Percentiles rank a stretch among this genome's conserved stretches.
These are phyloP conservation scores for Gossypium lobatum DNA, from an alignment of 441 rosid species.

Conservation along the genomic window DNA sequence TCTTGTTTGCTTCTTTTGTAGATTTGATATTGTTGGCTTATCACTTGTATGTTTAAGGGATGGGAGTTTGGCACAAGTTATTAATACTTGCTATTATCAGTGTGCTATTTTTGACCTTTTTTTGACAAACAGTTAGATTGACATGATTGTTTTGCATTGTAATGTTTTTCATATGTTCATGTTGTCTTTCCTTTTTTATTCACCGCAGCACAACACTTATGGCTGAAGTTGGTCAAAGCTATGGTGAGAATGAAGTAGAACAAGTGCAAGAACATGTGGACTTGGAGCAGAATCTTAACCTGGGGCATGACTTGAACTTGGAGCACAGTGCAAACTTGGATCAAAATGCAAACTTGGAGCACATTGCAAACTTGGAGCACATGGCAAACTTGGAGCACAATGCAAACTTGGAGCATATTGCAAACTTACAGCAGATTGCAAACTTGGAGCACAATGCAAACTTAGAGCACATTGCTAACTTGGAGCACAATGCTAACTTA, in stretches of 20 bases:
- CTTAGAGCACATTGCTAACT: not conserved
- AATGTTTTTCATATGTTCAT: not conserved
- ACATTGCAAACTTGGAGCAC: not conserved
- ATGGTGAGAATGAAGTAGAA: constrained; percentile 4
- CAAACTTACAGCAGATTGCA: not conserved
- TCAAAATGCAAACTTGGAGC: not conserved
- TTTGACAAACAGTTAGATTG: not conserved
- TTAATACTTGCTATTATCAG: not conserved
- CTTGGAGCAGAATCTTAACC: not conserved
- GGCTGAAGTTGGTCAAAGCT: constrained; percentile 26
- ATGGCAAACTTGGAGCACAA: constrained; percentile 5
- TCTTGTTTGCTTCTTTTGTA: not conserved
- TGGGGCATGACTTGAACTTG: not conserved
- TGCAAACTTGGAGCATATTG: not conserved
- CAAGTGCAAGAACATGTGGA: constrained; percentile 11
- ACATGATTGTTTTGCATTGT: not conserved
- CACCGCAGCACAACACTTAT: constrained; percentile 25
- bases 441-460: not conserved
- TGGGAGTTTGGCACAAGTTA: not conserved
- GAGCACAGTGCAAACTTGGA: not conserved
- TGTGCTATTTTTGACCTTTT: not conserved
- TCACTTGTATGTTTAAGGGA: not conserved
- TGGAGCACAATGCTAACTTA: not conserved
- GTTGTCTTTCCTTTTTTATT: not conserved
- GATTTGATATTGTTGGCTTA: not conserved